A percentile compares a stretch with the other conserved stretches of the same genome.
Evolutionary conservation across 1,139 yeast genomes (phyloP).

Genomic region (Sugiyamaella neomexicana): DNA sequence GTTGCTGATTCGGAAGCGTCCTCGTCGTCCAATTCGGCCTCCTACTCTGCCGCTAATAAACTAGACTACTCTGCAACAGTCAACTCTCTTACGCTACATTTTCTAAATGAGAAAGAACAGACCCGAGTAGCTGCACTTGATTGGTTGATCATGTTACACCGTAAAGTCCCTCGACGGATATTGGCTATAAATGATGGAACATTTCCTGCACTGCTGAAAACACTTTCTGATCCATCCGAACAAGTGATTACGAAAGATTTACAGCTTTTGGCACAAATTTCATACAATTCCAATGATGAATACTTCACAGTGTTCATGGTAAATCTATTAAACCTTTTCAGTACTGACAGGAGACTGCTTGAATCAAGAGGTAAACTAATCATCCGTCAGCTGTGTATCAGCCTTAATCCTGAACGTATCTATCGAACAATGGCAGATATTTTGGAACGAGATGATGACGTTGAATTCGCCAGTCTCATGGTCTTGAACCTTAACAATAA

Average conservation of each 20-base stretch:
- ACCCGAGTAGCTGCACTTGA: slow-evolving; percentile 85
- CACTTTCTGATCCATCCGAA: slow-evolving; percentile 83
- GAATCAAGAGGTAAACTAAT: slow-evolving; percentile 82
- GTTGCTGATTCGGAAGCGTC: slow-evolving; percentile 30
- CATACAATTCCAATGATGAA: slow-evolving; percentile 72
- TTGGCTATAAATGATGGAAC: slow-evolving; percentile 61
- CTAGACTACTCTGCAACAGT: slow-evolving; percentile 61
- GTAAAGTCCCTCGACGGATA: slow-evolving; percentile 64
- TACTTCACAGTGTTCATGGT: slow-evolving; percentile 76
- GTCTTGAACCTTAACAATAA: slow-evolving; percentile 87
- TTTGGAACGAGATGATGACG: slow-evolving; percentile 58
- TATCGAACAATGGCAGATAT: slow-evolving; percentile 80
- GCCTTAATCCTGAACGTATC: slow-evolving; percentile 78
- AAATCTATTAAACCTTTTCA: slow-evolving; percentile 68
- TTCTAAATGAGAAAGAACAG: slow-evolving; percentile 69
- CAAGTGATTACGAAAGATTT: slow-evolving; percentile 78
- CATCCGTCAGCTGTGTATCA: slow-evolving; percentile 77
- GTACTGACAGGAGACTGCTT: slow-evolving; percentile 60
- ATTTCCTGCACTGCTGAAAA: slow-evolving; percentile 73
- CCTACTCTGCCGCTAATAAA: slow-evolving; percentile 20
- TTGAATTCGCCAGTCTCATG: slow-evolving; percentile 75
- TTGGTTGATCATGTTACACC: slow-evolving; percentile 85
- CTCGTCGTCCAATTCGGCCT: too few species aligned
- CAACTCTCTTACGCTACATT: slow-evolving; percentile 60
- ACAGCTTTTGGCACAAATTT: slow-evolving; percentile 73